These are phyloP conservation scores for Hirschfeldia incana DNA, from an alignment of 345 rosid genomes.

Conservation along the genomic window DNA sequence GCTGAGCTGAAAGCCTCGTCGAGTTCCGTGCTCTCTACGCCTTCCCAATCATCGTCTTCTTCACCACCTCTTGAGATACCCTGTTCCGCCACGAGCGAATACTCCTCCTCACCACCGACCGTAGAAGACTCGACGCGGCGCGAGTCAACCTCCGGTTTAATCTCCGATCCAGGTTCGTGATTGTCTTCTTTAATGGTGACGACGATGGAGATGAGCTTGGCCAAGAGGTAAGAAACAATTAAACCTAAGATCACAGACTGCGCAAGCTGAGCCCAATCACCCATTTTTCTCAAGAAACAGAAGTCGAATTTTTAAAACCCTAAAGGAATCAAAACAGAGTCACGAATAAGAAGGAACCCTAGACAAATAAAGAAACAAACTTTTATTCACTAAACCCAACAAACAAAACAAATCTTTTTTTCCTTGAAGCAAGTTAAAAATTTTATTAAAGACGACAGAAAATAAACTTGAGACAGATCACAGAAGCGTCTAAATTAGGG, in stretches of 20 bases:
- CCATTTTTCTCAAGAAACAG: slow-evolving; percentile 37
- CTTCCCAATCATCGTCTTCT: slow-evolving; percentile 90
- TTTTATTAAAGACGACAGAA: slow-evolving; percentile 18
- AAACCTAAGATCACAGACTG: slow-evolving; percentile 78
- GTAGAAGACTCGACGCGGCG: slow-evolving; percentile 18
- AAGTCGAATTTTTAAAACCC: neutral
- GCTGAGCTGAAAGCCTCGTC: slow-evolving; percentile 90
- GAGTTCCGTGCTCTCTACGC: slow-evolving; percentile 86
- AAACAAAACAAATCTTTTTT: neutral
- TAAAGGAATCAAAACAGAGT: slow-evolving; percentile 8
- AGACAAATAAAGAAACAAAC: slow-evolving; percentile 21
- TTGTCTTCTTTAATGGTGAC: slow-evolving; percentile 79
- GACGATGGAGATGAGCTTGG: slow-evolving; percentile 83
- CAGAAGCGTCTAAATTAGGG: slow-evolving; percentile 17
- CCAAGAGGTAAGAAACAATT: slow-evolving; percentile 80
- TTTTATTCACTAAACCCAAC: slow-evolving; percentile 8
- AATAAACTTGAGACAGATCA: slow-evolving; percentile 23
- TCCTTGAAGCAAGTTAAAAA: neutral
- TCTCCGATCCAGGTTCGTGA: slow-evolving; percentile 36
- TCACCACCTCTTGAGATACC: slow-evolving; percentile 73
- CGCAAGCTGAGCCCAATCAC: slow-evolving; percentile 72
- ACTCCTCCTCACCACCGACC: slow-evolving; percentile 44
- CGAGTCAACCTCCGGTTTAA: slow-evolving; percentile 36
- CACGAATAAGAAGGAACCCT: slow-evolving; percentile 8
- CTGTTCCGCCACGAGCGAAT: slow-evolving; percentile 63